Evolutionary conservation across 2,329 filamentous ascomycete genomes (phyloP).

Genomic region (Calonectria ilicicola): DNA sequence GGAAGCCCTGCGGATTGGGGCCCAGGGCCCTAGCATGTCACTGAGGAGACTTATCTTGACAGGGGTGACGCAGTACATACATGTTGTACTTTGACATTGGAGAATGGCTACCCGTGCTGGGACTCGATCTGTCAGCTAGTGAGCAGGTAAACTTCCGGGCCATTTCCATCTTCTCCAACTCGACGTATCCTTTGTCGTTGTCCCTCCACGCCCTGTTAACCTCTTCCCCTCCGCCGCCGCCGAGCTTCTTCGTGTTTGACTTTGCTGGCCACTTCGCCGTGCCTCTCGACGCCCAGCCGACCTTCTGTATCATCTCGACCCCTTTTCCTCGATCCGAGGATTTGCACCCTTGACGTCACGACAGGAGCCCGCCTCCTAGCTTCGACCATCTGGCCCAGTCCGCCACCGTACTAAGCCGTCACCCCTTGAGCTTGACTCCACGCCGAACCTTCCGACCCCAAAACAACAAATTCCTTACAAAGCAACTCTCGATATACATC

Average conservation of each 20-base stretch:
- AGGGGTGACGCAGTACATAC: constrained; percentile 5
- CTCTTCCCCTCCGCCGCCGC: neutral
- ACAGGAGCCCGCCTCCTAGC: constrained; percentile 15
- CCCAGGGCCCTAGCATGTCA: constrained; percentile 7
- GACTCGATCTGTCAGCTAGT: neutral
- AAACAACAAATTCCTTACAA: constrained; percentile 8
- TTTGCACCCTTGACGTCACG: constrained; percentile 41
- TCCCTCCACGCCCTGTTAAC: constrained; percentile 5
- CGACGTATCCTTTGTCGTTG: constrained; percentile 24
- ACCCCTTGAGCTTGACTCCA: constrained; percentile 33
- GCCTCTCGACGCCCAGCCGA: neutral
- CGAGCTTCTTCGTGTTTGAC: constrained; percentile 1
- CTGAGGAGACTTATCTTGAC: constrained; percentile 15
- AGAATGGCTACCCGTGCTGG: constrained; percentile 9
- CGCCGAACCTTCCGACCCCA: constrained; percentile 26
- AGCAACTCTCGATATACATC: constrained; percentile 9
- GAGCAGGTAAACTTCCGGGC: constrained; percentile 17
- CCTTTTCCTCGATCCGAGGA: constrained; percentile 8
- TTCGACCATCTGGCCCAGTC: constrained; percentile 19
- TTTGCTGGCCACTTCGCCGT: neutral
- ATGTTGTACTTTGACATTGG: constrained; percentile 9
- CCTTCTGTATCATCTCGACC: neutral
- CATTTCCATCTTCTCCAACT: constrained; percentile 24
- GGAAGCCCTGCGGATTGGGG: neutral
- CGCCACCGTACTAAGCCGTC: constrained; percentile 5